Base-by-base conservation (phyloP, 2,329 filamentous ascomycete genomes). In the Trichoderma sp. region DNA sequence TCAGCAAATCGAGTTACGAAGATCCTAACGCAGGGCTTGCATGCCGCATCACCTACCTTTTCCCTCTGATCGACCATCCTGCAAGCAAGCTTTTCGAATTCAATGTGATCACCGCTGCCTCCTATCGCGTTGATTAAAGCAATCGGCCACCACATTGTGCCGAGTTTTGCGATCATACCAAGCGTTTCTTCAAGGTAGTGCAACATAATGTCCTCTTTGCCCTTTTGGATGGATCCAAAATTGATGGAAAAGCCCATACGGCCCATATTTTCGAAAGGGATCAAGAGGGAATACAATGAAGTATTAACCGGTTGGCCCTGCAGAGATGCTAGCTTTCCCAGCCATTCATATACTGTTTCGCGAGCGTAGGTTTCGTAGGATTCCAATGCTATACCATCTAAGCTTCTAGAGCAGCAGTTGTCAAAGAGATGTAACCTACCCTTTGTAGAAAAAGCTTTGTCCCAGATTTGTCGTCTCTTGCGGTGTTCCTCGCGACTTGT, bases 181-280 rank as follows among this genome's bases (percentile, higher is more conserved):
- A 82, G 81, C 1, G 76, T 77, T 1, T 68, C 41, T 69, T 80
- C 77, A 16, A 81, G 75, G 6, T 79, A 66, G 5, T 77, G 74
- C 1, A 82, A 75, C 78, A 80, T 79, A 5, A 68, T 65, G 41
- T 79, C 77, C 24, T 80, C 78, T 29, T 78, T 75, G 2, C 81
- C 80, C 6, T 78, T 77, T 6, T 76, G 62, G 11, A 82, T 72
- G 14, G 78, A 78, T 1, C 77, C 77, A 16, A 82, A 82, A 11
- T 80, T 78, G 12, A 75, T 74, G 0, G 79, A 79, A 65, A 80
- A 82, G 3, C 79, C 81, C 24, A 81, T 76, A 4, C 78, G 79
- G 18, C 81, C 81, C 78, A 80, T 82, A 21, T 81, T 80, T n/a
- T 82, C 80, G 62, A 82, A 82, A 2, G 79, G 76, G 5, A 82